phyloP scores from a whole-genome alignment of 2,329 filamentous ascomycete genomes.

The Pyrenochaeta sp. region DNA sequence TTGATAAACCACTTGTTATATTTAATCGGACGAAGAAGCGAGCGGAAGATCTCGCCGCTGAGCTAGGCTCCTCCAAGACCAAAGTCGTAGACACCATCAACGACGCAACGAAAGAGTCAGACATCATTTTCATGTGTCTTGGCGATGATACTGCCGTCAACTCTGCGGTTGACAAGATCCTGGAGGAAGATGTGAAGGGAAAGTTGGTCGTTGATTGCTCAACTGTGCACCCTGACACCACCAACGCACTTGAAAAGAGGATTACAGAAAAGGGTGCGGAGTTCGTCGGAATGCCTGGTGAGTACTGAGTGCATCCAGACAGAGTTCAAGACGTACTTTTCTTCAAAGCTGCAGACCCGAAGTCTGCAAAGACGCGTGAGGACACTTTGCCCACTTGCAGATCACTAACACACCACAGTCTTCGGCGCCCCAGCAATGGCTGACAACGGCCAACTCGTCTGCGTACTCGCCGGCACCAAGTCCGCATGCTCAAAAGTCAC shows the following conservation, averaged over 20 bases:
- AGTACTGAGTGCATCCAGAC: neutral
- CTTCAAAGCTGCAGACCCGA: neutral
- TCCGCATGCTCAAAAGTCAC: conserved; percentile 69
- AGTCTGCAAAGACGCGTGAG: neutral
- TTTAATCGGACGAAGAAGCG: conserved; percentile 80
- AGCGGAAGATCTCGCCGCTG: conserved; percentile 68
- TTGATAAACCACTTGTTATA: conserved; percentile 75
- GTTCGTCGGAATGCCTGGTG: conserved; percentile 75
- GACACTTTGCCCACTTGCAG: neutral
- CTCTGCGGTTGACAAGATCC: conserved; percentile 65
- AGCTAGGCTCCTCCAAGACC: conserved; percentile 68
- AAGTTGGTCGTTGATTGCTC: conserved; percentile 90
- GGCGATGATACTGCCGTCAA: conserved; percentile 79
- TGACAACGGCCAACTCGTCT: conserved; percentile 74
- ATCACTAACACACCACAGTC: conserved; percentile 53
- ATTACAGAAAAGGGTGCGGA: conserved; percentile 68
- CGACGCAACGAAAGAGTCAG: conserved; percentile 72
- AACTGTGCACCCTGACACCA: conserved; percentile 85
- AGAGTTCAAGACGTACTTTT: neutral
- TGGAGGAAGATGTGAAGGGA: conserved; percentile 65
- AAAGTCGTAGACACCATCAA: conserved; percentile 69
- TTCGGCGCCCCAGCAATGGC: conserved; percentile 77
- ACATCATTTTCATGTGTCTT: conserved; percentile 84
- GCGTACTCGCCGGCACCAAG: conserved; percentile 73
- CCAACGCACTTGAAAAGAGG: conserved; percentile 68